These are phyloP conservation scores for Epichloe sp. DNA, from an alignment of 2,329 filamentous ascomycete species.

Conservation along the genomic window DNA sequence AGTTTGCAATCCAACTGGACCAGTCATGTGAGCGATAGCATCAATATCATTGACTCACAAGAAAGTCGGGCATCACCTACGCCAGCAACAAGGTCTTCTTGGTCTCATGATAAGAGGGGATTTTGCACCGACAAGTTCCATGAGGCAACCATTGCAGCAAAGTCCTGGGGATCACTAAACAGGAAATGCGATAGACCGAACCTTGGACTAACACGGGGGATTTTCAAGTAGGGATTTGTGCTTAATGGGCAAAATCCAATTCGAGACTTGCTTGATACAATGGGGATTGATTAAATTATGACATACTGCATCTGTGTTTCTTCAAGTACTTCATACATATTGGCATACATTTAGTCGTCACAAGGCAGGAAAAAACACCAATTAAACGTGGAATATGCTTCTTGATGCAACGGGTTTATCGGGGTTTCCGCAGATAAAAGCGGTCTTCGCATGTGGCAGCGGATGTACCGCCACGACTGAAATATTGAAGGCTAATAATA, in stretches of 20 bases:
- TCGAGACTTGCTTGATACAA: neutral
- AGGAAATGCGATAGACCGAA: neutral
- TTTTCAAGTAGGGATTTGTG: neutral
- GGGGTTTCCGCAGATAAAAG: neutral
- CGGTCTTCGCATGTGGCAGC: no score
- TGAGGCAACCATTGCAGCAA: neutral
- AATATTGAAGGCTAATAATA: no score
- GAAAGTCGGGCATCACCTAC: neutral
- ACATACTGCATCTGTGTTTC: neutral
- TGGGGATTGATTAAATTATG: neutral
- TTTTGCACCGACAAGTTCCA: neutral
- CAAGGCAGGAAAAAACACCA: neutral
- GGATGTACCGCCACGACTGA: no score
- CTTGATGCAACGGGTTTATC: neutral
- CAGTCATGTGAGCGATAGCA: neutral
- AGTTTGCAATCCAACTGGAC: neutral
- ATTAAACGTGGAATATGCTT: neutral
- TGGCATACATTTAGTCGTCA: slow-evolving; percentile 1
- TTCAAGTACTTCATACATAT: slow-evolving; percentile 1
- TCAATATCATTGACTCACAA: neutral
- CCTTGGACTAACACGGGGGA: neutral
- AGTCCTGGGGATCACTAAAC: slow-evolving; percentile 5
- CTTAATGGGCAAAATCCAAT: neutral
- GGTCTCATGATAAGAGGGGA: neutral
- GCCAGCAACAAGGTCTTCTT: neutral